Evolutionary conservation across 345 rosid species (phyloP).

Genomic region (Citrus maxima): DNA sequence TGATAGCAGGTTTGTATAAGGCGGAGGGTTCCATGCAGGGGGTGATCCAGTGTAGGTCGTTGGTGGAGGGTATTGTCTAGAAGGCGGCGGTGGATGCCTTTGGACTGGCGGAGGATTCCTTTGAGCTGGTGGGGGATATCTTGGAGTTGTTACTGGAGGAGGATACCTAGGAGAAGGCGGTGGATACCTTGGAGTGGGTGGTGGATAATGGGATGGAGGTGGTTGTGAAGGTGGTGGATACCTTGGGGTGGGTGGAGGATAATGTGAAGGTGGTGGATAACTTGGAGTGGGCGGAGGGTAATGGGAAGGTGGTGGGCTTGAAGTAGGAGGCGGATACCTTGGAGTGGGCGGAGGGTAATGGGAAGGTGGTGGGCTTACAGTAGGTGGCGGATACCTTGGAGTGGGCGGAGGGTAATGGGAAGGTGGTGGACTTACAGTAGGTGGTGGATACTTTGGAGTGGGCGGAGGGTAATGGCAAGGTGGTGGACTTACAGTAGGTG

Average conservation of each 20-base stretch:
- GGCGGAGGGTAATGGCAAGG: neutral
- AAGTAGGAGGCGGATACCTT: neutral
- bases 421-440: neutral
- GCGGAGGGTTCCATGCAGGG: neutral
- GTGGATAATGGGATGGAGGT: constrained; percentile 1
- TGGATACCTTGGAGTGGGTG: neutral
- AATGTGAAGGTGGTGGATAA: neutral
- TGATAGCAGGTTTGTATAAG: neutral
- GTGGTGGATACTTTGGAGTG: neutral
- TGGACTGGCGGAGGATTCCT: neutral
- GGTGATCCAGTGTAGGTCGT: constrained; percentile 15
- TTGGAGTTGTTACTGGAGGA: neutral
- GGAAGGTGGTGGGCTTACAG: neutral
- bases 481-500: neutral
- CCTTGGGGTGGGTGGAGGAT: too few species aligned
- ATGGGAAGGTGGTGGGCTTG: neutral
- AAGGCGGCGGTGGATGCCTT: neutral
- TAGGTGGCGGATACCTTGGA: neutral
- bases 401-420: constrained; percentile 5
- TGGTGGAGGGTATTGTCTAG: constrained; percentile 12
- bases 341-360: neutral
- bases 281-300: constrained; percentile 1
- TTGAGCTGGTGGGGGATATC: constrained; percentile 11
- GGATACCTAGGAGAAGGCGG: neutral
- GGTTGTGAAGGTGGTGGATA: neutral